Evolutionary conservation across 768 basidiomycete genomes (phyloP).

Genomic region (Collybia mongolica): DNA sequence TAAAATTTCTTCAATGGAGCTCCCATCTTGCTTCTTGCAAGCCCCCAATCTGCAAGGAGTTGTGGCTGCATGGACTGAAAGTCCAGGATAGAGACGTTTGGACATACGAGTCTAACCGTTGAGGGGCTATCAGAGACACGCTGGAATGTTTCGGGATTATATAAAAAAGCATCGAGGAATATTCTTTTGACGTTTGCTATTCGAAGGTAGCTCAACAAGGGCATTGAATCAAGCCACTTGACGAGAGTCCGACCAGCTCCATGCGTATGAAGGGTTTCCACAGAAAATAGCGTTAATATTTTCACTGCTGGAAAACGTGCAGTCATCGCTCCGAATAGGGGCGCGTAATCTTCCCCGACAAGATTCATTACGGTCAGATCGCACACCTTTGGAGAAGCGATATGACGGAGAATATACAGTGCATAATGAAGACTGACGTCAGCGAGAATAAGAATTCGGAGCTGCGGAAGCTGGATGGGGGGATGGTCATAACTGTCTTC

Average conservation of each 20-base stretch:
- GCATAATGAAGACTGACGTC: constrained; percentile 52
- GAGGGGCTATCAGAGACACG: constrained; percentile 2
- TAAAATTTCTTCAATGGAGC: constrained; percentile 53
- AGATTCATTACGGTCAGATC: constrained; percentile 60
- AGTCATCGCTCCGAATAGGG: constrained; percentile 45
- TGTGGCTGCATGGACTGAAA: constrained; percentile 33
- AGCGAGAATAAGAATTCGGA: constrained; percentile 56
- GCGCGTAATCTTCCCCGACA: constrained; percentile 47
- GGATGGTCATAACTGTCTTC: constrained; percentile 15
- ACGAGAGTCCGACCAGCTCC: constrained; percentile 31
- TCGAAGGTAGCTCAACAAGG: constrained; percentile 48
- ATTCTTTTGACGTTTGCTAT: constrained; percentile 39
- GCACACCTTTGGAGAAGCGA: constrained; percentile 56
- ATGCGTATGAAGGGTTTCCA: constrained; percentile 31
- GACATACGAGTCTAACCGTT: constrained; percentile 33
- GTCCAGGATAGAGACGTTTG: constrained; percentile 45
- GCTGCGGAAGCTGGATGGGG: constrained; percentile 46
- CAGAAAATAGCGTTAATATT: constrained; percentile 49
- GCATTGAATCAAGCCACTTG: constrained; percentile 59
- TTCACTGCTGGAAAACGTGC: constrained; percentile 50
- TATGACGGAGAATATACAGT: constrained; percentile 41
- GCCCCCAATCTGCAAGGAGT: constrained; percentile 33
- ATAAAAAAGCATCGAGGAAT: constrained; percentile 49
- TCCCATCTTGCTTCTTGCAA: constrained; percentile 33
- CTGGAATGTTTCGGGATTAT: constrained; percentile 27